phyloP scores from a whole-genome alignment of 768 basidiomycete species.

The Obba rivulosa region DNA sequence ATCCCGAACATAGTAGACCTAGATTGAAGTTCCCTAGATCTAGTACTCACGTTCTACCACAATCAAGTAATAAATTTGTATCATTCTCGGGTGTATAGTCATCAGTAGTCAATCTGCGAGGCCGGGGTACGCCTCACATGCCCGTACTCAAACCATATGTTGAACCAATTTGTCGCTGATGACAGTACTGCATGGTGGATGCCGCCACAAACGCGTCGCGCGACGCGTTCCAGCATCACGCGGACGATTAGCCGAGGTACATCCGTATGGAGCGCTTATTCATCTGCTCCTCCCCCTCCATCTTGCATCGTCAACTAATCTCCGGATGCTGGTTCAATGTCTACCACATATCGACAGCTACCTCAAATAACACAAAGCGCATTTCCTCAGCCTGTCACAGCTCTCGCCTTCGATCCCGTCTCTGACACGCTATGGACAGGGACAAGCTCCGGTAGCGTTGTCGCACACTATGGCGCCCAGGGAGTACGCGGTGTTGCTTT shows the following conservation, averaged over 20 bases:
- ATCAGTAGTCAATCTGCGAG: no score
- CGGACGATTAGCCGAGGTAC: not conserved
- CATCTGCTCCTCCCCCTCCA: not conserved
- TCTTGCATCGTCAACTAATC: not conserved
- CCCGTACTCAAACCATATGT: no score
- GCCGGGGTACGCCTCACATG: no score
- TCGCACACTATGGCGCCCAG: slow-evolving; percentile 59
- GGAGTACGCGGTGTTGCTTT: slow-evolving; percentile 70
- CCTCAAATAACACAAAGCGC: slow-evolving; percentile 14
- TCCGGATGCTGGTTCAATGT: slow-evolving; percentile 11
- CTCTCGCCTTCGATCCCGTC: slow-evolving; percentile 85
- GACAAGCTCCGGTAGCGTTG: slow-evolving; percentile 60
- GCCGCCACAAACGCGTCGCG: no score
- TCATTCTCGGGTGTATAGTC: no score
- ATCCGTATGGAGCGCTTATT: not conserved
- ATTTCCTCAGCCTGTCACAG: slow-evolving; percentile 45
- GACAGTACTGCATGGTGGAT: no score
- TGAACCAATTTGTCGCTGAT: no score
- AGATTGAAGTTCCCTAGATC: no score
- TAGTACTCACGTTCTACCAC: no score
- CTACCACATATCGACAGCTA: slow-evolving; percentile 10
- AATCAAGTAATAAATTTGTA: no score
- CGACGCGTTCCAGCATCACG: not conserved
- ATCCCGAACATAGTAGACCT: no score
- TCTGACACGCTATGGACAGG: slow-evolving; percentile 91